Conservation (phyloP, 108 stramenopile genomes). For the Schizochytrium sp. region DNA sequence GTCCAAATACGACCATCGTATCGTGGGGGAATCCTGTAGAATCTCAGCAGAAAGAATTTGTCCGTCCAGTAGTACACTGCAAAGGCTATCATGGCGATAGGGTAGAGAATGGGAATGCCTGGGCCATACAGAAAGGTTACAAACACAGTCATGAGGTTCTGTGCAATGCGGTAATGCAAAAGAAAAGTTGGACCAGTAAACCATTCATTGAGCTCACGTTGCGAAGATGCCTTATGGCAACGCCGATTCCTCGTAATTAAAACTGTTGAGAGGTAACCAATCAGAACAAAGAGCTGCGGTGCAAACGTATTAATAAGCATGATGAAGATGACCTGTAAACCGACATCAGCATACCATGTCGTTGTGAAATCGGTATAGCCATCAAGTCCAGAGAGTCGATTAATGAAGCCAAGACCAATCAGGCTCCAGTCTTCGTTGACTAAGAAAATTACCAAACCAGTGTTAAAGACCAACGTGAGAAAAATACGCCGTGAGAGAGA, state of each 20-base stretch:
- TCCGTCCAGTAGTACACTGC: constrained; percentile 74
- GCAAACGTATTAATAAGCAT: constrained; percentile 71
- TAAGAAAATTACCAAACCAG: constrained; percentile 66
- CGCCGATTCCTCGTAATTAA: constrained; percentile 39
- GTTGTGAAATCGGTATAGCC: constrained; percentile 51
- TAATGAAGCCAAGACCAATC: constrained; percentile 55
- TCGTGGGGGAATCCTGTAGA: constrained; percentile 73
- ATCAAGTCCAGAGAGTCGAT: not conserved
- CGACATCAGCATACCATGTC: constrained; percentile 63
- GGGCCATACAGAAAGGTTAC: constrained; percentile 72
- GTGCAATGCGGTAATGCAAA: constrained; percentile 69
- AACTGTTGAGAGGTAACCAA: constrained; percentile 25
- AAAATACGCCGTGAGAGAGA: constrained; percentile 68
- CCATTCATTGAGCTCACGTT: constrained; percentile 72
- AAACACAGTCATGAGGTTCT: constrained; percentile 70
- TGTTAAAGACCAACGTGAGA: constrained; percentile 72
- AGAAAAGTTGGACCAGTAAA: constrained; percentile 69
- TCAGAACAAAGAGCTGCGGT: constrained; percentile 64
- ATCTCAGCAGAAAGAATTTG: constrained; percentile 72
- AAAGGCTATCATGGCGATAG: constrained; percentile 69
- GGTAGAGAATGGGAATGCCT: constrained; percentile 73
- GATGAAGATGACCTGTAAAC: constrained; percentile 63
- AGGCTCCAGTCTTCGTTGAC: constrained; percentile 65
- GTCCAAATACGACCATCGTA: constrained; percentile 67
- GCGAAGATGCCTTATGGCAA: constrained; percentile 64